Evolutionary conservation across 352 stramenopile species (phyloP).

Genomic region (Poterioochromonas sp.): DNA sequence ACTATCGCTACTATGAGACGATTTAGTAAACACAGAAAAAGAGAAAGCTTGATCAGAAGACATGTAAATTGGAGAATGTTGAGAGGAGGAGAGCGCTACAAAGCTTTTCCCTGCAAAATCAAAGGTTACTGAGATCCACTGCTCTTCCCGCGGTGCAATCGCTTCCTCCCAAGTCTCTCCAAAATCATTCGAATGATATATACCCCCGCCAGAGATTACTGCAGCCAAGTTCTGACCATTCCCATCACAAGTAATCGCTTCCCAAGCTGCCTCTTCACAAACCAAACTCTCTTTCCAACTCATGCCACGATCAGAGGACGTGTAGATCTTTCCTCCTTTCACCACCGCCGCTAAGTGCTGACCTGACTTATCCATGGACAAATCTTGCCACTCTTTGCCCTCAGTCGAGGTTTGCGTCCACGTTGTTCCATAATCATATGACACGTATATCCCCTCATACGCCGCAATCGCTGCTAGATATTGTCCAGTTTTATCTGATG

Average conservation of each 20-base stretch:
- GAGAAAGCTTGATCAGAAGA: too few relatives aligned
- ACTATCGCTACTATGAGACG: too few relatives aligned
- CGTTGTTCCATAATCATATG: not conserved
- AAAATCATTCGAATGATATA: not conserved
- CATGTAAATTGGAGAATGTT: too few relatives aligned
- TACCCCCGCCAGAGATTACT: not conserved
- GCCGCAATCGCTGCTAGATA: not conserved
- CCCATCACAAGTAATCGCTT: not conserved
- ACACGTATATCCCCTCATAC: not conserved
- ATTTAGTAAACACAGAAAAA: too few relatives aligned
- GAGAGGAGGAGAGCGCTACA: too few relatives aligned
- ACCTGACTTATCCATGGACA: not conserved
- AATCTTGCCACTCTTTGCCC: too few relatives aligned
- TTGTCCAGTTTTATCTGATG: not conserved
- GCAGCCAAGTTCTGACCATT: not conserved
- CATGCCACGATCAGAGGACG: not conserved
- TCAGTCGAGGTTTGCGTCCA: not conserved
- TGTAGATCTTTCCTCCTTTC: not conserved
- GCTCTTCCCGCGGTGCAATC: too few relatives aligned
- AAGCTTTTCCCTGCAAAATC: too few relatives aligned
- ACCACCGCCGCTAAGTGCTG: not conserved
- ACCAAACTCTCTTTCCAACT: not conserved
- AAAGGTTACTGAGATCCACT: too few relatives aligned
- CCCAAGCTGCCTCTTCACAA: not conserved
- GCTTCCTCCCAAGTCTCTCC: not conserved